Base-by-base conservation (phyloP, 2,329 filamentous ascomycete genomes). In the Helotiales sp. region DNA sequence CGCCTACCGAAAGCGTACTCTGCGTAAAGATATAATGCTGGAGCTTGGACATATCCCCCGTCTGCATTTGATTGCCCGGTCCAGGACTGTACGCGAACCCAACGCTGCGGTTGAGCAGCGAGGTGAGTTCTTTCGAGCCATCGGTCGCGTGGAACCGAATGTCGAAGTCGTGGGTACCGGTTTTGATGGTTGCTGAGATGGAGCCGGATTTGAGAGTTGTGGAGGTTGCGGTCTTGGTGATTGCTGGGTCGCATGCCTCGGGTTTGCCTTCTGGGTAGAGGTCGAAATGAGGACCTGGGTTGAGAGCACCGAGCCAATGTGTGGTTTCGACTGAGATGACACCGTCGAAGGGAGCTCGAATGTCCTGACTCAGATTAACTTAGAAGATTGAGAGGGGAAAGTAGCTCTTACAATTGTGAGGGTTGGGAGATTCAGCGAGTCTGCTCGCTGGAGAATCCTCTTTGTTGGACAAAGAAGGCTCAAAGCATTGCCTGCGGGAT, bases 271-370 rank as follows among this genome's bases (percentile, higher is more conserved):
- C 78, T 0, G 86, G 86, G 68, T 83, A 89, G 3, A 89, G 79
- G 8, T 88, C 85, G 69, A 87, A 89, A 68, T 87, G 77, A 1
- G 87, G 87, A 0, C 84, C 85, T 55, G 79, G 81, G 57, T 82
- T 80, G 5, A 79, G 77, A 17, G 83, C 83, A 37, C 87, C 87
- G 17, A 80, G 78, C 80, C 87, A 88, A 74, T 89, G 87, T 2
- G 85, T 86, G 2, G 82, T 82, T 75, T 88, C 85, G 60, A 88
- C 77, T 0, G 86, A 87, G 59, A 89, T 82, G n/a, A 88, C 84
- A 32, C 86, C 86, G 70, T 88, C 85, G 60, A 83, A 82, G 32
- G 83, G 82, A 17, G 86, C 85, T 76, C 86, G 83, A 59, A 89
- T 78, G 54, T 89, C 86, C 82, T 83, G 32, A n/a, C 20, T 50